These are phyloP conservation scores for Malus hybrid DNA, from an alignment of 331 rosid species.

Conservation along the genomic window DNA sequence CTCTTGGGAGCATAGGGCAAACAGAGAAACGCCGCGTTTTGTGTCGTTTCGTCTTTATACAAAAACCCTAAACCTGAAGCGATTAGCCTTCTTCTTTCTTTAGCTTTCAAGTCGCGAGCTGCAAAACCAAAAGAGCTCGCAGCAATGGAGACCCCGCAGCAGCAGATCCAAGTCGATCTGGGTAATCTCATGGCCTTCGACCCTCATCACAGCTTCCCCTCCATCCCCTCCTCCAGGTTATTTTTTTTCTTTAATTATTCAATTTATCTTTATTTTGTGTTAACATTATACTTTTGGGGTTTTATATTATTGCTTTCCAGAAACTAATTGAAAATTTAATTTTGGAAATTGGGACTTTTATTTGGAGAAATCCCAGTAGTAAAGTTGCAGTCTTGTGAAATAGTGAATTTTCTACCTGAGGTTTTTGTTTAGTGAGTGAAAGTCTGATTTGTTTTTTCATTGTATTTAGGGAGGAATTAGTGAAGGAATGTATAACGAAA, in stretches of 20 bases:
- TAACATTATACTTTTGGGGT: too few species aligned
- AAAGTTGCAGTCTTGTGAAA: too few species aligned
- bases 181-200: conserved; percentile 35
- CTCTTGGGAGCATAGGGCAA: too few species aligned
- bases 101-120: background rate
- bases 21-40: too few species aligned
- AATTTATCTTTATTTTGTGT: too few species aligned
- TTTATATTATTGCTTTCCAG: too few species aligned
- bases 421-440: background rate
- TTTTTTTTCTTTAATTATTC: too few species aligned
- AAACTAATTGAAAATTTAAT: too few species aligned
- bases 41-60: background rate
- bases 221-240: too few species aligned
- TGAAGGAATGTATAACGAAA: conserved; percentile 44
- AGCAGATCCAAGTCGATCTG: conserved; percentile 47
- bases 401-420: background rate
- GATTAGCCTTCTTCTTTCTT: background rate
- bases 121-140: background rate
- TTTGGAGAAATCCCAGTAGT: too few species aligned
- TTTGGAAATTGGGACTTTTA: too few species aligned
- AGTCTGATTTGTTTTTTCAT: background rate
- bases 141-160: conserved; percentile 22
- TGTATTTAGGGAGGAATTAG: conserved; percentile 47
- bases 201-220: too few species aligned
- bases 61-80: background rate